Evolutionary conservation across 352 stramenopile species (phyloP).

Genomic region (Blastocystis sp.): DNA sequence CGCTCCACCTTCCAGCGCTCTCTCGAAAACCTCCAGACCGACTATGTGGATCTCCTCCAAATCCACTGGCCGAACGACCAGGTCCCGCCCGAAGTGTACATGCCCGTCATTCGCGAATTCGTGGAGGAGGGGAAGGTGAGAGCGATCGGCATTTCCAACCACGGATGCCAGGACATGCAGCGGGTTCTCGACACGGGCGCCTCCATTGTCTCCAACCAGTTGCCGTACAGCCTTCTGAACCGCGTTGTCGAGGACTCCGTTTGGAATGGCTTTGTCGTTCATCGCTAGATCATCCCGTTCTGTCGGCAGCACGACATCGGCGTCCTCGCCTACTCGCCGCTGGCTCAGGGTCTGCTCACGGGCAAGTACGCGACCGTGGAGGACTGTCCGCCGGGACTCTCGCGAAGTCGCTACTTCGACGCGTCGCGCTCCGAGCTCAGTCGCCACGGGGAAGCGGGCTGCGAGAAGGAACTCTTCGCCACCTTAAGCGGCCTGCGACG

Average conservation of each 20-base stretch:
- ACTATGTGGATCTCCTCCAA: constrained; percentile 78
- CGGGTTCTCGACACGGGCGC: constrained; percentile 80
- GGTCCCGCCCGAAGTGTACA: constrained; percentile 80
- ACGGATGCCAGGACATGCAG: constrained; percentile 79
- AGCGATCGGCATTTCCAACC: constrained; percentile 80
- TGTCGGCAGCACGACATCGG: constrained; percentile 81
- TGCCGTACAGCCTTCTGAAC: constrained; percentile 82
- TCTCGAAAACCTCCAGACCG: constrained; percentile 73
- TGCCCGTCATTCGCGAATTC: constrained; percentile 81
- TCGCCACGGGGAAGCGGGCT: constrained; percentile 65
- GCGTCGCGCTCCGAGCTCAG: background rate
- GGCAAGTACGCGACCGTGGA: constrained; percentile 79
- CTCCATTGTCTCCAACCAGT: constrained; percentile 82
- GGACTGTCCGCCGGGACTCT: constrained; percentile 55
- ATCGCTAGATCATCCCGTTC: constrained; percentile 72
- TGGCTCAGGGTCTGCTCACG: constrained; percentile 81
- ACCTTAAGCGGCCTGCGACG: background rate
- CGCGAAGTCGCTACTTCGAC: constrained; percentile 71
- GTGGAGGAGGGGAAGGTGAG: constrained; percentile 82
- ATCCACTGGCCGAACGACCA: constrained; percentile 79
- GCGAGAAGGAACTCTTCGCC: constrained; percentile 68
- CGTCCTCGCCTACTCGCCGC: constrained; percentile 81
- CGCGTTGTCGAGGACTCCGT: constrained; percentile 75
- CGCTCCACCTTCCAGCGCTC: constrained; percentile 50
- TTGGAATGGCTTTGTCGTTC: background rate